phyloP scores from a whole-genome alignment of 345 rosid species.

The Eucalyptus marginata region DNA sequence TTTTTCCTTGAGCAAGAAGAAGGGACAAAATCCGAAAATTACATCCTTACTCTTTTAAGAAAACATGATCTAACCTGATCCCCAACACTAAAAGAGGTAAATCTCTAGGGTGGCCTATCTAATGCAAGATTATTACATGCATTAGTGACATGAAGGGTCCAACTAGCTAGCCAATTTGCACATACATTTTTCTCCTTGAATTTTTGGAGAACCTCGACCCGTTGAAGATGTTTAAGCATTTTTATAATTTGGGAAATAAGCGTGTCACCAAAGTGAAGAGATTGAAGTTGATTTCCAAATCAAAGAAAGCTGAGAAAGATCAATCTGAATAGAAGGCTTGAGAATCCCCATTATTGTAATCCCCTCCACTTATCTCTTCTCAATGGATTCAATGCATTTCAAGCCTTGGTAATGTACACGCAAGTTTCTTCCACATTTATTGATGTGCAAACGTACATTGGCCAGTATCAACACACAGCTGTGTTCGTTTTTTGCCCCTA shows the following conservation, averaged over 20 bases:
- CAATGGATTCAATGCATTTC: not conserved
- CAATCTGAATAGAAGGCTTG: not conserved
- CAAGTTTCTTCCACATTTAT: not conserved
- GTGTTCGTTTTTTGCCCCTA: not conserved
- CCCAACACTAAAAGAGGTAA: not conserved
- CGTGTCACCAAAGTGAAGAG: too few species aligned
- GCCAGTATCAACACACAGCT: not conserved
- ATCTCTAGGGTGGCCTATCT: not conserved
- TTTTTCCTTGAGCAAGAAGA: not conserved
- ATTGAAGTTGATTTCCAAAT: too few species aligned
- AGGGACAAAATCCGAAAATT: not conserved
- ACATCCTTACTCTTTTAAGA: not conserved
- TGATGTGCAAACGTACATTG: not conserved
- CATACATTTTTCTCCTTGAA: not conserved
- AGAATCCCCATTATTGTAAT: not conserved
- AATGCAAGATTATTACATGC: not conserved
- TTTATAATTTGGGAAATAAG: not conserved
- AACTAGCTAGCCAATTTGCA: not conserved
- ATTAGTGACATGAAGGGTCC: not conserved
- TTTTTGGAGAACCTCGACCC: not conserved
- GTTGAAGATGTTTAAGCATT: not conserved
- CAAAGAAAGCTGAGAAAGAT: too few species aligned
- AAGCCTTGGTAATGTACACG: not conserved
- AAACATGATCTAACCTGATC: not conserved
- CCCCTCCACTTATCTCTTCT: not conserved